Evolutionary conservation across 495 filamentous ascomycete species (phyloP).

Genomic region (Geoglossum glabrum): DNA sequence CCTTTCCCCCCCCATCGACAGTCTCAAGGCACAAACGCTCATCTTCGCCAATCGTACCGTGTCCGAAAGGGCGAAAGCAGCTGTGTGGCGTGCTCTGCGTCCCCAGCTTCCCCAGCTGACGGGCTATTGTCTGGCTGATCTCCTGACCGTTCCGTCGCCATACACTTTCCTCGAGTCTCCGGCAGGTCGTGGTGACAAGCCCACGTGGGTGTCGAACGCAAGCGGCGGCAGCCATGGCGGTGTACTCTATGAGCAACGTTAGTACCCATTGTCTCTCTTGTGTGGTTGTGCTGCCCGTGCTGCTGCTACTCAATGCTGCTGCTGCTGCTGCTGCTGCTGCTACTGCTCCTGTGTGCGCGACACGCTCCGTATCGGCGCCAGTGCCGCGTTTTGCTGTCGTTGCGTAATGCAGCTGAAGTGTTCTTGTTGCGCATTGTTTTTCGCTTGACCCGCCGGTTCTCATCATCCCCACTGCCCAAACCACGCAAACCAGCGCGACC

Average conservation of each 20-base stretch:
- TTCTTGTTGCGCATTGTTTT: background rate
- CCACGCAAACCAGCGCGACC: too few relatives aligned
- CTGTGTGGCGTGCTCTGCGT: too few relatives aligned
- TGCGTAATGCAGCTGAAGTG: background rate
- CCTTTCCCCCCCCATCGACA: background rate
- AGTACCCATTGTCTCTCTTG: background rate
- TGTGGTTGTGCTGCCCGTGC: background rate
- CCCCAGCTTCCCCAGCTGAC: too few relatives aligned
- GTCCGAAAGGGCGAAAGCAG: too few relatives aligned
- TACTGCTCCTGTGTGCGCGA: background rate
- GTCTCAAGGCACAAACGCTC: background rate
- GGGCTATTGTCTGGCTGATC: background rate
- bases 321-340: background rate
- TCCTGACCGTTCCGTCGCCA: background rate
- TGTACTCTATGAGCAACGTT: background rate
- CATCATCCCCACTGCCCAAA: background rate
- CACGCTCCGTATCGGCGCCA: too few relatives aligned
- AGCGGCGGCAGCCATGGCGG: background rate
- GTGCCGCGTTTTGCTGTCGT: background rate
- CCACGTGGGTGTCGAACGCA: background rate
- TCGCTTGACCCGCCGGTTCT: background rate
- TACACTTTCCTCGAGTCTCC: background rate
- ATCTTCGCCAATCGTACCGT: background rate
- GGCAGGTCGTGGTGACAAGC: background rate
- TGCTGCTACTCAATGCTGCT: background rate